These are phyloP conservation scores for Luffa acutangula DNA, from an alignment of 306 rosid genomes.

Conservation along the genomic window DNA sequence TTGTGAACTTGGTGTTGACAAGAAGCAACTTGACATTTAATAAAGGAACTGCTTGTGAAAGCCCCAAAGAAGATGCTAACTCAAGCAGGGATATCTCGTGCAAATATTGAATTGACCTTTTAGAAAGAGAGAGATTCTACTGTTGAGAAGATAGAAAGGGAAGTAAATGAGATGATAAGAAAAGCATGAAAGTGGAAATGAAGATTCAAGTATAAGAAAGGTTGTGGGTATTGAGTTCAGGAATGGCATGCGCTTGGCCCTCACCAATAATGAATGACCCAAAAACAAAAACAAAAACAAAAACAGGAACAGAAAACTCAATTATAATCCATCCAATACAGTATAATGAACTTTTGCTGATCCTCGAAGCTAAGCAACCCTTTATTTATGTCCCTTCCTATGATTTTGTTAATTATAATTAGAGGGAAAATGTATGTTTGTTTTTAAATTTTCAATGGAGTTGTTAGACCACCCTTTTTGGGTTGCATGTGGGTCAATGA, in stretches of 20 bases:
- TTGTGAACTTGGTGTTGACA: slow-evolving; percentile 4
- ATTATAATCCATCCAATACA: slow-evolving; percentile 11
- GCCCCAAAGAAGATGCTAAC: not conserved
- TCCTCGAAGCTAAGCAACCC: slow-evolving; percentile 53
- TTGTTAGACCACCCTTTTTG: not conserved
- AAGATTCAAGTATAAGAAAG: not conserved
- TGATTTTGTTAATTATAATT: not conserved
- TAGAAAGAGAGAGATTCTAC: not conserved
- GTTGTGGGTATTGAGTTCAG: slow-evolving; percentile 14
- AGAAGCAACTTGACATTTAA: not conserved
- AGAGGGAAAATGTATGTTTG: not conserved
- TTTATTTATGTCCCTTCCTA: not conserved
- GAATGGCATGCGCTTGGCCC: slow-evolving; percentile 38
- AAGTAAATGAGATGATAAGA: slow-evolving; percentile 4
- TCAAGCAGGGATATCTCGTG: slow-evolving; percentile 19
- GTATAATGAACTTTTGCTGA: slow-evolving; percentile 31
- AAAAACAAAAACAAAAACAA: not conserved
- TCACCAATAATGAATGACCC: slow-evolving; percentile 22
- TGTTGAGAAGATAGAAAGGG: not conserved
- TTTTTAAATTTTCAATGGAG: not conserved
- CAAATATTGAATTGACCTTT: not conserved
- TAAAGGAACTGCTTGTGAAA: slow-evolving; percentile 15
- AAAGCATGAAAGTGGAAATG: slow-evolving; percentile 2
- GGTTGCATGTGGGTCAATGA: slow-evolving; percentile 1
- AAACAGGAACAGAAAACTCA: slow-evolving; percentile 12